Conservation (phyloP, 2,329 filamentous ascomycete species). For the Fusarium secorum region DNA sequence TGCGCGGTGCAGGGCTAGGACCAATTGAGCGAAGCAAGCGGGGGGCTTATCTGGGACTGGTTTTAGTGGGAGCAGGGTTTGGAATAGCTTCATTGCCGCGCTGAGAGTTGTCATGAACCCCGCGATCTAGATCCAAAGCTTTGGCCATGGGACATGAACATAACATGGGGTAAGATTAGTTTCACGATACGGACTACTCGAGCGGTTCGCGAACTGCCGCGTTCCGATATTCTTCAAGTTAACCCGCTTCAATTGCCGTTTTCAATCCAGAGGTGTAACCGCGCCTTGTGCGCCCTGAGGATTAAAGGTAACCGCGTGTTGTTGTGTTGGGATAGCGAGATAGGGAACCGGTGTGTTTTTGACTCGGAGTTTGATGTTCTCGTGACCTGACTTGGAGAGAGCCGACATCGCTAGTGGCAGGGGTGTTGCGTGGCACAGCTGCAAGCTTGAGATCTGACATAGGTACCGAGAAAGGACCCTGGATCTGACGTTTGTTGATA, state of each 20-base stretch:
- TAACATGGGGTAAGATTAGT: not conserved
- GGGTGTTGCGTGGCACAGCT: slow-evolving; percentile 22
- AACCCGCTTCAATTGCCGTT: not conserved
- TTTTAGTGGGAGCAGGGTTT: not conserved
- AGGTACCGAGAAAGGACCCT: slow-evolving; percentile 14
- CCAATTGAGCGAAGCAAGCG: not conserved
- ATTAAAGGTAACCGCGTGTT: not conserved
- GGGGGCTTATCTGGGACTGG: not conserved
- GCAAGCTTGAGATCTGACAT: slow-evolving; percentile 29
- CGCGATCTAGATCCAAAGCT: slow-evolving; percentile 25
- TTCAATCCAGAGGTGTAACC: not conserved
- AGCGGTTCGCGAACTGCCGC: not conserved
- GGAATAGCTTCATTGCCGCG: slow-evolving; percentile 28
- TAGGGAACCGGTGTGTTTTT: not conserved
- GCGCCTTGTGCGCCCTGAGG: slow-evolving; percentile 2
- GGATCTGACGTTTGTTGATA: slow-evolving; percentile 4
- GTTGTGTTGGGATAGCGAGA: not conserved
- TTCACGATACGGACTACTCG: not conserved
- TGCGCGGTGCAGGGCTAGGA: slow-evolving; percentile 27
- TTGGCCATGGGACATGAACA: not conserved
- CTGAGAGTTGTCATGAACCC: slow-evolving; percentile 3
- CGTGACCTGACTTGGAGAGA: slow-evolving; percentile 7
- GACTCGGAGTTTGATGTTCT: not conserved
- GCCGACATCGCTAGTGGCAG: slow-evolving; percentile 31
- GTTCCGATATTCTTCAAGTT: not conserved